Base-by-base conservation (phyloP, 2,329 filamentous ascomycete genomes). In the Ciborinia camelliae region DNA sequence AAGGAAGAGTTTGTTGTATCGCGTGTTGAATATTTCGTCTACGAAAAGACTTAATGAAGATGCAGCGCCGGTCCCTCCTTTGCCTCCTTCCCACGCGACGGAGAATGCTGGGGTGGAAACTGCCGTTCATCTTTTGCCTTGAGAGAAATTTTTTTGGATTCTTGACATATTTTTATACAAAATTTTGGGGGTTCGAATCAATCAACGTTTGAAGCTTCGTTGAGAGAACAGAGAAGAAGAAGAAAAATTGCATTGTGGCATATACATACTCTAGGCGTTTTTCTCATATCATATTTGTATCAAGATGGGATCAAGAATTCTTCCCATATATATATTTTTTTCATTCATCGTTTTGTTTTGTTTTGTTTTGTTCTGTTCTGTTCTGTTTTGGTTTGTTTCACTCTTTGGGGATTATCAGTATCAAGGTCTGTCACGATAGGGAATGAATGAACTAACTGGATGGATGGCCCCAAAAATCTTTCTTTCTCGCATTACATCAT, bases 1-100 rank as follows among this genome's bases (percentile, higher is more conserved):
- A 63, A 64, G 69, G 35, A 72, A 71, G 47, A 70, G 71, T 53
- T 65, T 74, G 54, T 68, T 74, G 26, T 68, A 73, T 59, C 68
- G 71, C 47, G 72, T 74, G 12, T 58, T 74, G 45, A 72, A 70
- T 39, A 51, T 73, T 37, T 70, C 68, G n/a, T 50, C 57, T 3
- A 35, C 45, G 1, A 58, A 59, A 20, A 57, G 43, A 30, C 37
- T 41, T n/a, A 32, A 43, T 30, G 62, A 64, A 28, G 51, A 57
- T n/a, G 15, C 4, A 28, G 51, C 39, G 18, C 41, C 51, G 14
- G 37, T 32, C n/a, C 60, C 48, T 47, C n/a, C 39, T 9, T n/a
- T 41, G 30, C 37, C 60, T 32, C 55, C 60, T 32, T 62, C 39
- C 5, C 15, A 53, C 35, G 26, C 37, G 12, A 20, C 39, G 4